phyloP scores from a whole-genome alignment of 805 yeast genomes.

The Ogataea siamensis region DNA sequence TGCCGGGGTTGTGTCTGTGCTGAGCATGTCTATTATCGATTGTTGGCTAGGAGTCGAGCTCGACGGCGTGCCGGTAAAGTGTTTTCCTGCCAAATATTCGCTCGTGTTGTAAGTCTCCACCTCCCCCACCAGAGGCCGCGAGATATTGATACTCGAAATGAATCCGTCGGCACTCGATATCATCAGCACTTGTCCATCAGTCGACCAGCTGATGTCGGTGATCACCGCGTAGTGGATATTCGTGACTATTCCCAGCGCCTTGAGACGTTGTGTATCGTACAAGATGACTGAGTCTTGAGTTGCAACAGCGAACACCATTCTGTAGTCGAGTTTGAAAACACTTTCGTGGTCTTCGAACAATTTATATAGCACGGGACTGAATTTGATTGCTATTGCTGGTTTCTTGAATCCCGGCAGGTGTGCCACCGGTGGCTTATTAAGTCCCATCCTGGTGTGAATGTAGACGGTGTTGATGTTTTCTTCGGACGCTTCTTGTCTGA shows the following conservation, averaged over 20 bases:
- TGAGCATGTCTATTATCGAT: conserved; percentile 3
- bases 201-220: conserved; percentile 85
- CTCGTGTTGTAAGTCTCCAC: conserved; percentile 23
- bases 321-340: conserved; percentile 63
- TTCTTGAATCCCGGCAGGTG: conserved; percentile 75
- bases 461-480: conserved; percentile 62
- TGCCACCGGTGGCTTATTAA: conserved; percentile 69
- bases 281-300: conserved; percentile 81
- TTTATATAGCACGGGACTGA: conserved; percentile 65
- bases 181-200: conserved; percentile 67
- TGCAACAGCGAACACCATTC: conserved; percentile 88
- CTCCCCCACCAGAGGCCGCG: conserved; percentile 55
- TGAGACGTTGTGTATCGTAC: conserved; percentile 70
- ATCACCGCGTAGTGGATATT: conserved; percentile 86
- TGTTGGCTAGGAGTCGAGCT: too few species aligned
- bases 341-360: conserved; percentile 22
- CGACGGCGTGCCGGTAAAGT: too few species aligned
- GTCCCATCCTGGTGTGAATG: conserved; percentile 69
- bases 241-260: conserved; percentile 71
- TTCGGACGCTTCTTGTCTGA: conserved; percentile 34
- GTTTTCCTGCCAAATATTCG: conserved; percentile 1
- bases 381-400: conserved; percentile 81
- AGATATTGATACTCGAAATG: conserved; percentile 65
- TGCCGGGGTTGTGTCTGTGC: not conserved
- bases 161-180: conserved; percentile 91